Base-by-base conservation (phyloP, 305 asterid genomes). In the Rubia balearica region DNA sequence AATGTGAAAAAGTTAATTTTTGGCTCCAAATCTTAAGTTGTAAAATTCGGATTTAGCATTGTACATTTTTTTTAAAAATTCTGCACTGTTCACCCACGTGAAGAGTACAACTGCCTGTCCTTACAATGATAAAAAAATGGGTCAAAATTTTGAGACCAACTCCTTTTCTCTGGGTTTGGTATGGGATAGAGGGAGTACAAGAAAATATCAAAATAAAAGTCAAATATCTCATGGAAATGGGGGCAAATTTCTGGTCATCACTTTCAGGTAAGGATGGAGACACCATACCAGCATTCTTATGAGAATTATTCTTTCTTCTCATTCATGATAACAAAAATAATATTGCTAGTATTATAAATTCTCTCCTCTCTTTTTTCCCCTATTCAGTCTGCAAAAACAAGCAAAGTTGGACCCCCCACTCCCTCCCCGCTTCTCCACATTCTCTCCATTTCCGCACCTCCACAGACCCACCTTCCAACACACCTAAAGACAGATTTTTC, bases 261-360 rank as follows among this genome's bases (percentile, higher is more conserved):
- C 59, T 57, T 81, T 49, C 67, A 73, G 81, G 77, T 75, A 57
- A 49, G 68, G 86, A 83, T 83, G 72, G 77, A 71, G 89, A 85
- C 85, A 71, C 62, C 69, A 36, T 79, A 83, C 77, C 83, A 56
- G 62, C 62, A 56, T 7, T 22, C 48, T 72, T 40, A 69, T 30
- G 61, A 48, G 69, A 62, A 62, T 69, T 71, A 73, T 65, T 68
- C 70, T 42, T 46, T 48, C 30, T 53, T 55, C 66, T 75, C 70
- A 68, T 30, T 30, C 33, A 30, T 30, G 33, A 30, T 30, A 30
- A 30, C 3, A 30, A 30, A 1, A 30, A 30, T 1, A 30, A 30
- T 30, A 30, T 1, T 30, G 3, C 3, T 30, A 3, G 2, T 30
- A 30, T 30, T 30, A 30, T 30, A 30, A 30, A 30, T 30, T 30